Base-by-base conservation (phyloP, 2,329 filamentous ascomycete species). In the Botrytis paeoniae region DNA sequence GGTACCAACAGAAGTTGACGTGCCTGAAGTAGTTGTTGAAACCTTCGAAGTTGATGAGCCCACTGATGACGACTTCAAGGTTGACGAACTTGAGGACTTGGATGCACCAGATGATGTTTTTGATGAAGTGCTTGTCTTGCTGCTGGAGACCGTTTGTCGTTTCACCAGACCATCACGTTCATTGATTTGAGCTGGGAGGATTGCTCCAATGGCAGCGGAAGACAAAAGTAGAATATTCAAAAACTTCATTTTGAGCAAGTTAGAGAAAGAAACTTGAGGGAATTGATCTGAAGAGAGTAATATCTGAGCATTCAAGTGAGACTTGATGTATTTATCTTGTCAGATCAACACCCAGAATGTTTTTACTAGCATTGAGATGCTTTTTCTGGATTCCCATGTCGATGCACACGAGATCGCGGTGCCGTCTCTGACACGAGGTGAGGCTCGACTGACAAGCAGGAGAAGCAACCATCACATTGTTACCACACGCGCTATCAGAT, bases 281-380 rank as follows among this genome's bases (percentile, higher is more conserved):
- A 69, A 57, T 35, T 72, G 70, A 66, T 72, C 70, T 69, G 39
- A 60, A 72, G 70, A 72, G 51, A 69, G 70, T 69, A 41, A 72
- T 45, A 69, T 61, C 18, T 60, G 12, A 18, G 12, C 43, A 39
- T 32, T 48, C 32, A 59, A 72, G 57, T 72, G 63, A 68, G 41
- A 72, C 65, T 35, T 39, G 18, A 29, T 62, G 70, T 69, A 69
- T 72, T 72, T 72, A 72, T 72, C 70, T 69, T 69, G 39, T 39
- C 41, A 51, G 45, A 51, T 69, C 35, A 9, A 14, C 54, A 48
- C 25, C 7, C n/a, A 41, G 51, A 48, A 1, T 57, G 57, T 41
- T 51, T 4, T 29, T 29, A 25, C 37, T 41, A n/a, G 35, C 41
- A 35, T 25, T 16, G 20, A 32, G 18, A 25, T 32, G 12, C 32